Evolutionary conservation across 75 land plant species (phyloP).

Genomic region (Pinus albicaulis): DNA sequence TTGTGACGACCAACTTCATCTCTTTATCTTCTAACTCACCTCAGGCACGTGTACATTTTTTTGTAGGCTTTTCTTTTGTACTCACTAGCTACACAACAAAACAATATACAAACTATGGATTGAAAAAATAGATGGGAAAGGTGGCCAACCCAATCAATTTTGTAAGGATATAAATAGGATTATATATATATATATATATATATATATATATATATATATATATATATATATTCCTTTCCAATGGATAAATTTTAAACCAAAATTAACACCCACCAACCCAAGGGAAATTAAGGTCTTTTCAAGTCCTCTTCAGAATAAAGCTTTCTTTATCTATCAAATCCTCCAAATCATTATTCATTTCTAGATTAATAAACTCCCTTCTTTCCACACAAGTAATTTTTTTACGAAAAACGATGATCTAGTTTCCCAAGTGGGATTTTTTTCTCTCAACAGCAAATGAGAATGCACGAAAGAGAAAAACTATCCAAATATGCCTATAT

Average conservation of each 20-base stretch:
- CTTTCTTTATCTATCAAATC: constrained; percentile 94
- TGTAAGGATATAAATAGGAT: not conserved
- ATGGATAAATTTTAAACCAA: not conserved
- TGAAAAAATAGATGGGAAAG: not conserved
- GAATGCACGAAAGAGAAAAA: not conserved
- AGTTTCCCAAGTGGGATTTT: constrained; percentile 87
- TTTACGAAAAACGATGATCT: constrained; percentile 83
- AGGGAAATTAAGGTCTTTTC: constrained; percentile 75
- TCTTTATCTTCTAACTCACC: constrained; percentile 86
- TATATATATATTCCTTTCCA: not conserved
- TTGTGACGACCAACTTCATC: constrained; percentile 22
- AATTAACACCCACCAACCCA: not conserved
- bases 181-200: too few species aligned
- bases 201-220: too few species aligned
- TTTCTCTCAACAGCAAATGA: constrained; percentile 31
- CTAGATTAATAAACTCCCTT: constrained; percentile 16
- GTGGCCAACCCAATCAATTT: not conserved
- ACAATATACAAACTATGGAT: not conserved
- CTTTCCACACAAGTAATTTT: constrained; percentile 24
- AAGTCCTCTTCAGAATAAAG: constrained; percentile 93
- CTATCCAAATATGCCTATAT: not conserved
- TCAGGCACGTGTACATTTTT: constrained; percentile 94
- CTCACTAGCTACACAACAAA: constrained; percentile 55
- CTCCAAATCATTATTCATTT: constrained; percentile 44
- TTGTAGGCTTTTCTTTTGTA: constrained; percentile 92